These are phyloP conservation scores for Filobasidium floriforme DNA, from an alignment of 768 basidiomycete genomes.

Conservation along the genomic window DNA sequence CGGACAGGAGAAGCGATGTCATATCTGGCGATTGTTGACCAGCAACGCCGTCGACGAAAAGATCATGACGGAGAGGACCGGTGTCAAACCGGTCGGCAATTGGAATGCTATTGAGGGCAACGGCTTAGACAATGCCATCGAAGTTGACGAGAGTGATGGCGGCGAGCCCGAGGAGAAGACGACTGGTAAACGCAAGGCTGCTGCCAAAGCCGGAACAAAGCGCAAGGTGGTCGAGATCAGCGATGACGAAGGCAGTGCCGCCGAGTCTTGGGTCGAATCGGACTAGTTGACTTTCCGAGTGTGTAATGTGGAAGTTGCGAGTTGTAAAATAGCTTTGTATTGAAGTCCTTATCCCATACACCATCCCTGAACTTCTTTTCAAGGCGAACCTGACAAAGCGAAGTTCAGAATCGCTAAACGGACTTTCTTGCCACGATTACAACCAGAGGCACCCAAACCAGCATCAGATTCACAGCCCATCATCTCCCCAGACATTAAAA, in stretches of 20 bases:
- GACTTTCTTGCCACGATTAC: too few species aligned
- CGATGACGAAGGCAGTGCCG: slow-evolving; percentile 10
- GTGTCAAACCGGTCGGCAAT: slow-evolving; percentile 13
- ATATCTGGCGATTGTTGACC: slow-evolving; percentile 14
- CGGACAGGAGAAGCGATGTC: slow-evolving; percentile 54
- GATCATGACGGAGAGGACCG: slow-evolving; percentile 17
- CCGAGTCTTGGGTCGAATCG: slow-evolving; percentile 1
- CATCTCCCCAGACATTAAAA: too few species aligned
- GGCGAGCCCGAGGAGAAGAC: background rate
- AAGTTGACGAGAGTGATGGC: background rate
- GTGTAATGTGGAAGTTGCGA: too few species aligned
- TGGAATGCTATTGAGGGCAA: slow-evolving; percentile 8
- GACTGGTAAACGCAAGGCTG: background rate
- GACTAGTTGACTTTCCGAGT: background rate
- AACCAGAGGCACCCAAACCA: too few species aligned
- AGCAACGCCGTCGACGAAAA: slow-evolving; percentile 13
- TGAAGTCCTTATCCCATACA: too few species aligned
- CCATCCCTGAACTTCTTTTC: too few species aligned
- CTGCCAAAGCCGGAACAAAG: background rate
- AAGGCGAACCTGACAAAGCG: too few species aligned
- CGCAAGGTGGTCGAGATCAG: slow-evolving; percentile 6
- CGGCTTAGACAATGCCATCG: background rate
- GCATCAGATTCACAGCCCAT: too few species aligned
- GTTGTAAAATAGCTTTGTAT: too few species aligned
- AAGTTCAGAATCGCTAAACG: too few species aligned